Evolutionary conservation across 148 eudicot genomes (phyloP), one percentile per base, ranked within the genome.

Genomic region (Limonium bicolor): DNA sequence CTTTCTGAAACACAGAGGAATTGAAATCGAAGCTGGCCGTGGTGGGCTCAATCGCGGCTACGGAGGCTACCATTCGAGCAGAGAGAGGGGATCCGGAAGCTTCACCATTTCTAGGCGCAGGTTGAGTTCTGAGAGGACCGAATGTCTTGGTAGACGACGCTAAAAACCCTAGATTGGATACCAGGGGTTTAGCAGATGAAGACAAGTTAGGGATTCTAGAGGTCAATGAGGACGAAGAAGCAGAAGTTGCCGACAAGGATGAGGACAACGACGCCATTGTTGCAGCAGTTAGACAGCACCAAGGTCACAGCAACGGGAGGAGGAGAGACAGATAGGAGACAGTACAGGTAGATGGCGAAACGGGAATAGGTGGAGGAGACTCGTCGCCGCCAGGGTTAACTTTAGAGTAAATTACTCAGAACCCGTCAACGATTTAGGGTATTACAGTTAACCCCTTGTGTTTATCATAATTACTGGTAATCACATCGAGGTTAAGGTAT

Each of bases 21-120:
- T 43, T 20, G 45, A 90, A 90, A 48, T 90, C 95, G 22, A 84
- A 62, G n/a, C n/a, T n/a, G n/a, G n/a, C n/a, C 4, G 58, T 36
- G 0, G 49, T 20, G 3, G 71, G 56, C 1, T 73, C 27, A 47
- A 61, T 71, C 7, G 70, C 47, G 10, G 87, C 55, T 0, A 92
- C 79, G 1, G 31, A 53, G 0, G 87, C 60, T 4, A 84, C 93
- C 93, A 67, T 73, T 4, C 61, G 60, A 28, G 73, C 92, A 14
- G 61, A 65, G 22, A 69, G 39, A 9, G 79, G 61, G 0, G 77
- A 74, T 6, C 65, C 41, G 6, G 33, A 51, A 13, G 50, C 44
- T 36, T 27, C 50, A 3, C 27, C 27, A 31, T 42, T 28, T 8
- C 19, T 16, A 0, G 55, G 26, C 16, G 42, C 3, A 35, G 58